Conservation (phyloP, 1,284 basidiomycete genomes). For the Phellopilus nigrolimitatus region DNA sequence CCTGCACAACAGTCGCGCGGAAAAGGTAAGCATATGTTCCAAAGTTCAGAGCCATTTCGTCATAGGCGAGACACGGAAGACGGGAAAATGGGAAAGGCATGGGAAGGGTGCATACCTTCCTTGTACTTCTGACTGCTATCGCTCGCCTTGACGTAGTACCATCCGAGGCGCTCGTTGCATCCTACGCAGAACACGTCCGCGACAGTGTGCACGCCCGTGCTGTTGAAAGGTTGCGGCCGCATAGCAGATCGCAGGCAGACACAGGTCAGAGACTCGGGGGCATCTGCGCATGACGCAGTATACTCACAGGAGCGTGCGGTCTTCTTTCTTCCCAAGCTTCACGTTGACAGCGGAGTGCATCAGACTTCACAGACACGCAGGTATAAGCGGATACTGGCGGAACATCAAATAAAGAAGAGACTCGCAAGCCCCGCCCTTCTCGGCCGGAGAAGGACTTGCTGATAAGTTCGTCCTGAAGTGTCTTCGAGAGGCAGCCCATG, state of each 20-base stretch:
- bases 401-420: slow-evolving; percentile 22
- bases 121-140: slow-evolving; percentile 83
- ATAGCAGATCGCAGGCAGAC: neutral
- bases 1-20: too few relatives aligned
- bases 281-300: too few relatives aligned
- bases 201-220: slow-evolving; percentile 80
- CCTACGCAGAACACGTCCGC: slow-evolving; percentile 76
- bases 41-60: neutral
- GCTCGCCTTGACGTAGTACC: slow-evolving; percentile 80
- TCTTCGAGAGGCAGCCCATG: slow-evolving; percentile 36
- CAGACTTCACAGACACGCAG: slow-evolving; percentile 41
- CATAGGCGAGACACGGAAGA: neutral
- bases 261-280: neutral
- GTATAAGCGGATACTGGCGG: slow-evolving; percentile 1
- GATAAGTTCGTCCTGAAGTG: slow-evolving; percentile 82
- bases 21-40: too few relatives aligned
- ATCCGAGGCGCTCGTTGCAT: slow-evolving; percentile 75
- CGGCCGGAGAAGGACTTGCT: slow-evolving; percentile 83
- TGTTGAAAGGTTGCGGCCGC: slow-evolving; percentile 27
- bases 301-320: slow-evolving; percentile 66
- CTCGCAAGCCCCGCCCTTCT: slow-evolving; percentile 78
- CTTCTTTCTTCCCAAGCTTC: slow-evolving; percentile 69
- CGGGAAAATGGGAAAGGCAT: too few relatives aligned
- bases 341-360: slow-evolving; percentile 78
- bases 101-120: slow-evolving; percentile 51